Evolutionary conservation across 306 rosid species (phyloP).

Genomic region (Cercis canadensis): DNA sequence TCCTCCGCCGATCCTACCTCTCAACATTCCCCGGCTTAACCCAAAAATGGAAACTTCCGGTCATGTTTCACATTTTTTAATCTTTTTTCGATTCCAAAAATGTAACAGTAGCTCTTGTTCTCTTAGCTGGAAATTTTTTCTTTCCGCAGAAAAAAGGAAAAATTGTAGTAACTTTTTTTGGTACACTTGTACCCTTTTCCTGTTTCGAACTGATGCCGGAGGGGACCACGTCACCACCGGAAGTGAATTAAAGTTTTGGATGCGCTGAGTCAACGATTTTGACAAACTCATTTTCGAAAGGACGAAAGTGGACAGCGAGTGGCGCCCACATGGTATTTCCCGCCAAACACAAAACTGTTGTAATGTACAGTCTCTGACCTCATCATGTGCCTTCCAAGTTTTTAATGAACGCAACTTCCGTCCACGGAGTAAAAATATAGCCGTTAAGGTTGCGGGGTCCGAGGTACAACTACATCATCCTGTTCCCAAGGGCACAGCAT

Average conservation of each 20-base stretch:
- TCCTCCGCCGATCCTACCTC: conserved; percentile 94
- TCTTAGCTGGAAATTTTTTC: conserved; percentile 10
- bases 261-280: conserved; percentile 50
- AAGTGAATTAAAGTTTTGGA: conserved; percentile 11
- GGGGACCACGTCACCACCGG: conserved; percentile 38
- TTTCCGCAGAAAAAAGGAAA: neutral
- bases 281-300: conserved; percentile 36
- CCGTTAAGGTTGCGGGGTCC: conserved; percentile 68
- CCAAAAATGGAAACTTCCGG: conserved; percentile 20
- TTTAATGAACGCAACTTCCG: conserved; percentile 25
- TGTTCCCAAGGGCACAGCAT: conserved; percentile 32
- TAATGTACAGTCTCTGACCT: conserved; percentile 43
- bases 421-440: conserved; percentile 45
- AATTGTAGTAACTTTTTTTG: neutral
- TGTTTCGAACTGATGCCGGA: conserved; percentile 32
- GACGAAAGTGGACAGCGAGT: conserved; percentile 24
- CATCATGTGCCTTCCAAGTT: conserved; percentile 40
- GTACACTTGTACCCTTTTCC: conserved; percentile 4
- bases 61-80: conserved; percentile 37
- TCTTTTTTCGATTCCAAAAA: conserved; percentile 1
- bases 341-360: conserved; percentile 47
- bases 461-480: conserved; percentile 18
- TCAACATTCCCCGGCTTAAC: conserved; percentile 74
- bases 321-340: conserved; percentile 46
- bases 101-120: conserved; percentile 38